phyloP scores from a whole-genome alignment of 139 green algal species.

The Pseudopediastrum boryanum region DNA sequence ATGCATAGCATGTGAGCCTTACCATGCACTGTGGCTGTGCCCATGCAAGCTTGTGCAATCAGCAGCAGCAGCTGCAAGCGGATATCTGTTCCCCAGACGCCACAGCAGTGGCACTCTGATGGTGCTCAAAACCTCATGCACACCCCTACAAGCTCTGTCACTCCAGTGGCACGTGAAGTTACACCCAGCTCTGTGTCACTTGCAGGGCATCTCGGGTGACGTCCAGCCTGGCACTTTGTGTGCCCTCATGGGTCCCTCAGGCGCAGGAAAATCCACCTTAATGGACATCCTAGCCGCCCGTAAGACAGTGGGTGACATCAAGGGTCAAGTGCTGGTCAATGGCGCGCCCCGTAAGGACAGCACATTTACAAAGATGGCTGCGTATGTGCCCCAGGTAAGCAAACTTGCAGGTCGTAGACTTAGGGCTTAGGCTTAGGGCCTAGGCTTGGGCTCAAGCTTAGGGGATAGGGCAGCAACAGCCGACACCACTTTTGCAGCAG shows the following conservation, averaged over 20 bases:
- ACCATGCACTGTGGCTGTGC: not conserved
- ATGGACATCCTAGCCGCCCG: constrained; percentile 63
- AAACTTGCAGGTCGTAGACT: too few relatives aligned
- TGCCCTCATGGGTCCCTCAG: constrained; percentile 54
- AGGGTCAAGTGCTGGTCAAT: constrained; percentile 67
- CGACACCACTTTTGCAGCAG: too few relatives aligned
- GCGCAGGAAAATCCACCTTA: constrained; percentile 49
- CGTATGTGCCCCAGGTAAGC: constrained; percentile 60
- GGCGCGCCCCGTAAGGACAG: constrained; percentile 35
- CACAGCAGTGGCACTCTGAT: not conserved
- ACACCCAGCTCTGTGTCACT: not conserved
- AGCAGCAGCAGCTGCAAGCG: not conserved
- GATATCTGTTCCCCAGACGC: not conserved
- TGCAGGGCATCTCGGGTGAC: constrained; percentile 46
- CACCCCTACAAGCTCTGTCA: too few relatives aligned
- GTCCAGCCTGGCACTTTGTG: constrained; percentile 49
- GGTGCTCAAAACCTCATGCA: not conserved
- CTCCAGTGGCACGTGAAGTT: too few relatives aligned
- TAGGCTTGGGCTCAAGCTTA: too few relatives aligned
- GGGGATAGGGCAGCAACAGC: too few relatives aligned
- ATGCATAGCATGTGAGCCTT: too few relatives aligned
- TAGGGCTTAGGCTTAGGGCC: too few relatives aligned
- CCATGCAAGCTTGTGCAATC: not conserved
- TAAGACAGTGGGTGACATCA: constrained; percentile 56
- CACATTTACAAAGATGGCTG: constrained; percentile 36